These are phyloP conservation scores for Colletotrichum orbiculare DNA, from an alignment of 2,329 filamentous ascomycete genomes.

Conservation along the genomic window DNA sequence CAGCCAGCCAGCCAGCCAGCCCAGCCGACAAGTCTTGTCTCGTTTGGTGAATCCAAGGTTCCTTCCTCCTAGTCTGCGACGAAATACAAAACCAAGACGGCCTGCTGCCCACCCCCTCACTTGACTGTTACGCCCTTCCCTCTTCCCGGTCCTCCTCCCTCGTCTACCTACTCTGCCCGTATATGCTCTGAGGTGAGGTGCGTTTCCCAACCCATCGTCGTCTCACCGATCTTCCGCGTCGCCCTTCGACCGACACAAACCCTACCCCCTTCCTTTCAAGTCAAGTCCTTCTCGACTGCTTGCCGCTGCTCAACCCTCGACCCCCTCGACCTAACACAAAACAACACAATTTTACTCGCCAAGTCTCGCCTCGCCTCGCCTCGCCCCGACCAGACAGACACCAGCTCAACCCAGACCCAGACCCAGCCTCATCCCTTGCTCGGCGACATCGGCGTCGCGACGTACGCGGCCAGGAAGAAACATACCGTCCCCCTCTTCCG, in stretches of 20 bases:
- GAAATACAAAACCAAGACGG: slow-evolving; percentile 37
- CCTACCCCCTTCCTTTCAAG: slow-evolving; percentile 9
- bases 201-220: slow-evolving; percentile 1
- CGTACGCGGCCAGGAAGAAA: slow-evolving; percentile 13
- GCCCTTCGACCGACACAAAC: slow-evolving; percentile 8
- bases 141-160: slow-evolving; percentile 5
- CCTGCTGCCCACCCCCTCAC: slow-evolving; percentile 24
- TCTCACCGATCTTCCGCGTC: slow-evolving; percentile 24
- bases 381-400: not conserved
- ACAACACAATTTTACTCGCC: too few relatives aligned
- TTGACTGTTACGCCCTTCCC: slow-evolving; percentile 18
- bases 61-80: slow-evolving; percentile 32
- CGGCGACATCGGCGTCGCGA: slow-evolving; percentile 28
- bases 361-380: not conserved
- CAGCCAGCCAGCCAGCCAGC: too few relatives aligned
- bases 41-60: slow-evolving; percentile 20
- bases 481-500: slow-evolving; percentile 11
- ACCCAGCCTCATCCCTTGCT: slow-evolving; percentile 26
- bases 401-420: not conserved
- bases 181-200: too few relatives aligned
- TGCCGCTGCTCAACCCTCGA: slow-evolving; percentile 4
- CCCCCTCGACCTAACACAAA: not conserved
- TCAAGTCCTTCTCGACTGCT: not conserved
- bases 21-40: not conserved
- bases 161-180: not conserved